Evolutionary conservation across 805 yeast genomes (phyloP).

Genomic region (Isabelozyma rhagii): DNA sequence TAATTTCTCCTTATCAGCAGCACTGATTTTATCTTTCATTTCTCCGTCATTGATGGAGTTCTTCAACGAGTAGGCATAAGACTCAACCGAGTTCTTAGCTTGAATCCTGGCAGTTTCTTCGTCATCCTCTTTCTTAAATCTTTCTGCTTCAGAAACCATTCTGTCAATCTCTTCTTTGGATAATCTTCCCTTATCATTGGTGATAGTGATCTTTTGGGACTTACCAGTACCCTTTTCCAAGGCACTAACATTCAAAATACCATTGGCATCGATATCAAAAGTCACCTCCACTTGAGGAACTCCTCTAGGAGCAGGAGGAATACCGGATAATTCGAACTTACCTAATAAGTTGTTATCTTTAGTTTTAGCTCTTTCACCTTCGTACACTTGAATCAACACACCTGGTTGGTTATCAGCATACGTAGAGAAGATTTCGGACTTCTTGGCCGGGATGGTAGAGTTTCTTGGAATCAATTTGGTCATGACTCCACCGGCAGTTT

Average conservation of each 20-base stretch:
- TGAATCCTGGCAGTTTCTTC: slow-evolving; percentile 80
- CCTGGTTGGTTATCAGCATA: slow-evolving; percentile 97
- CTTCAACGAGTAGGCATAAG: slow-evolving; percentile 80
- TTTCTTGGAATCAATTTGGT: slow-evolving; percentile 92
- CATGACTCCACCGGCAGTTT: slow-evolving; percentile 97
- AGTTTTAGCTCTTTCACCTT: slow-evolving; percentile 95
- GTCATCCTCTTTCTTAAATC: slow-evolving; percentile 88
- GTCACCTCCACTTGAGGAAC: slow-evolving; percentile 89
- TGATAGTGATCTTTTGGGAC: slow-evolving; percentile 84
- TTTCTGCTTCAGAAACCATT: slow-evolving; percentile 97
- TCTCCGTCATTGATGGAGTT: slow-evolving; percentile 56
- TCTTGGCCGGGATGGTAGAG: slow-evolving; percentile 93
- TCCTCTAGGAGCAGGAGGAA: slow-evolving; percentile 91
- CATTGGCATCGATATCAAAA: slow-evolving; percentile 84
- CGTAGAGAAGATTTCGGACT: slow-evolving; percentile 92
- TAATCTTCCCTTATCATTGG: slow-evolving; percentile 92
- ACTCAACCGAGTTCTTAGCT: slow-evolving; percentile 84
- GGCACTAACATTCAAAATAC: slow-evolving; percentile 82
- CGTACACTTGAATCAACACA: slow-evolving; percentile 88
- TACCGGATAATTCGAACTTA: slow-evolving; percentile 80
- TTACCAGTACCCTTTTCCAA: slow-evolving; percentile 94
- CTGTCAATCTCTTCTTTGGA: slow-evolving; percentile 92
- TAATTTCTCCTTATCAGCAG: slow-evolving; percentile 51
- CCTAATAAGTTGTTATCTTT: slow-evolving; percentile 90
- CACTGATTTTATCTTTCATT: slow-evolving; percentile 42